phyloP scores from a whole-genome alignment of 1,139 yeast genomes.

The Zygoascus meyerae region DNA sequence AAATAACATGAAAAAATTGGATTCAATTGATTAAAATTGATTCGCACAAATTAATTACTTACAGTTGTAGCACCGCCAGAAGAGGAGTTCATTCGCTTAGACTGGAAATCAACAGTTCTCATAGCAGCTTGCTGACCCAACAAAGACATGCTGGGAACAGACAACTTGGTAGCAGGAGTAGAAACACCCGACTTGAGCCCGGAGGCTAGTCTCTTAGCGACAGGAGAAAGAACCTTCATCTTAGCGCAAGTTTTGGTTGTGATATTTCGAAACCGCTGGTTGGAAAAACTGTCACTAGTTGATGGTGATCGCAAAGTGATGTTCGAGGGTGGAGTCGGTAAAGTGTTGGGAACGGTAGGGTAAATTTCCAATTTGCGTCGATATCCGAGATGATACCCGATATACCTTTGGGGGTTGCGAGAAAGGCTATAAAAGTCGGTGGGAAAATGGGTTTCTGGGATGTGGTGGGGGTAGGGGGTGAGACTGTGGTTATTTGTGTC shows the following conservation, averaged over 20 bases:
- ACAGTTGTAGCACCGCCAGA: constrained; percentile 31
- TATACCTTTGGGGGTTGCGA: too few relatives aligned
- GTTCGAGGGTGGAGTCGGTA: too few relatives aligned
- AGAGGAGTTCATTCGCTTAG: constrained; percentile 25
- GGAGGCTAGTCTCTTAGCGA: constrained; percentile 3
- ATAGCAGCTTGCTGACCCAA: constrained; percentile 27
- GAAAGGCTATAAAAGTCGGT: too few relatives aligned
- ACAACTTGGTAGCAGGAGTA: constrained; percentile 1
- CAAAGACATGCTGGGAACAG: constrained; percentile 7
- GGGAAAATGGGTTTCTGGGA: too few relatives aligned
- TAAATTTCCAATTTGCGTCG: too few relatives aligned
- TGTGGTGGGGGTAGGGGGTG: too few relatives aligned
- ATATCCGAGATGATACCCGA: too few relatives aligned
- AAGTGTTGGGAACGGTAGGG: too few relatives aligned
- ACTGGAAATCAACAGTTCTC: constrained; percentile 25
- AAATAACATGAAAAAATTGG: constrained; percentile 3
- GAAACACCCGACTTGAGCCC: constrained; percentile 6
- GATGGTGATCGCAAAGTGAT: too few relatives aligned
- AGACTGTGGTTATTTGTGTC: too few relatives aligned
- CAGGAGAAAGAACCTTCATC: constrained; percentile 9
- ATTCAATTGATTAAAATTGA: not conserved
- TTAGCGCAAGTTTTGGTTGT: not conserved
- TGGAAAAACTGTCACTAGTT: too few relatives aligned
- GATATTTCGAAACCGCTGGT: too few relatives aligned
- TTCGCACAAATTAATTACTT: constrained; percentile 15